phyloP scores from a whole-genome alignment of 1,139 yeast species.

The Diutina neorugosa region DNA sequence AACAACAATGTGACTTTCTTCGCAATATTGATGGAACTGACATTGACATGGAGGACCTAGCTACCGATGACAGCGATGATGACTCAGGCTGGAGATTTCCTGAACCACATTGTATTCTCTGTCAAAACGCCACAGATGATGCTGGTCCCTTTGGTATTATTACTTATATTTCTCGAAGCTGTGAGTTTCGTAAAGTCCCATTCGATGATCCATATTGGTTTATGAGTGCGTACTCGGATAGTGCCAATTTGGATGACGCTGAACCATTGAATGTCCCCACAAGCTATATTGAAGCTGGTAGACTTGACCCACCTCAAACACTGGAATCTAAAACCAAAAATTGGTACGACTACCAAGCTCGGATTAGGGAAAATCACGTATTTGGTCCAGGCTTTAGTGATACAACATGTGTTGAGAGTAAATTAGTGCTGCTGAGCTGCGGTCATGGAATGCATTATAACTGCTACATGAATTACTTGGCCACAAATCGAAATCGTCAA shows the following conservation, averaged over 20 bases:
- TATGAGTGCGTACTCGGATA: slow-evolving; percentile 47
- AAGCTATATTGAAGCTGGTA: slow-evolving; percentile 7
- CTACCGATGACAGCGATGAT: slow-evolving; percentile 9
- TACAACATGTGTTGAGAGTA: slow-evolving; percentile 25
- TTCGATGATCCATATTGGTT: slow-evolving; percentile 57
- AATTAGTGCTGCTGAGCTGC: slow-evolving; percentile 65
- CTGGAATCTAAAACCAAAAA: slow-evolving; percentile 4
- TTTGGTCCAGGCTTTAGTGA: slow-evolving; percentile 65
- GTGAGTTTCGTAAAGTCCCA: slow-evolving; percentile 55
- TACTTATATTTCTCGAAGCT: slow-evolving; percentile 44
- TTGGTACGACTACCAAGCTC: slow-evolving; percentile 29
- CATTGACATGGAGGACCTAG: slow-evolving; percentile 23
- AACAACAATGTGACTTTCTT: slow-evolving; percentile 65
- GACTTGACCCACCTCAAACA: neutral
- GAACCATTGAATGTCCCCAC: slow-evolving; percentile 12
- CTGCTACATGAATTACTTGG: slow-evolving; percentile 58
- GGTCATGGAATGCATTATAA: slow-evolving; percentile 89
- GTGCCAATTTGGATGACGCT: slow-evolving; percentile 36
- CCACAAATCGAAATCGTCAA: slow-evolving; percentile 41
- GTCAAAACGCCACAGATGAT: slow-evolving; percentile 69
- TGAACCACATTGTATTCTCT: slow-evolving; percentile 71
- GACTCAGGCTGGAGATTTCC: slow-evolving; percentile 58
- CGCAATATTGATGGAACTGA: slow-evolving; percentile 27
- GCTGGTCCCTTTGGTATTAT: slow-evolving; percentile 71
- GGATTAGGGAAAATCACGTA: slow-evolving; percentile 26